These are phyloP conservation scores for Neophaeococcomyces mojaviensis DNA, from an alignment of 2,329 filamentous ascomycete genomes.

Conservation along the genomic window DNA sequence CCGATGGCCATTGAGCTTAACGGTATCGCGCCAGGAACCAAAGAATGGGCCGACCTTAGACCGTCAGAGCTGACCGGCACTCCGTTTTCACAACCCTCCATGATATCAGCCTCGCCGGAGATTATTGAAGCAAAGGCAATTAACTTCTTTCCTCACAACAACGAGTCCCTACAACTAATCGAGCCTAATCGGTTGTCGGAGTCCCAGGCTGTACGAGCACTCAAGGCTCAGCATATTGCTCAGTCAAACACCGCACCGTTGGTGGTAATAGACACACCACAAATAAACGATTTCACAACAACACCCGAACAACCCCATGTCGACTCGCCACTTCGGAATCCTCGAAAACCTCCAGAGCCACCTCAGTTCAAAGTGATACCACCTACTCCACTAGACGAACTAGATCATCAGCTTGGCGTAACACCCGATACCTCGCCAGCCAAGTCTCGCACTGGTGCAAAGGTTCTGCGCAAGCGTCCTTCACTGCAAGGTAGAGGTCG, in stretches of 20 bases:
- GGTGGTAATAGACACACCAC: constrained; percentile 8
- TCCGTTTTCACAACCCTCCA: constrained; percentile 38
- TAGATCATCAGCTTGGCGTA: constrained; percentile 32
- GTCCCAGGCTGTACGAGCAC: constrained; percentile 26
- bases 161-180: constrained; percentile 57
- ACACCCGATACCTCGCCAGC: constrained; percentile 19
- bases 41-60: constrained; percentile 35
- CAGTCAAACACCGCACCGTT: not conserved
- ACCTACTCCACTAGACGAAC: constrained; percentile 40
- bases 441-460: constrained; percentile 16
- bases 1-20: not conserved
- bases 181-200: constrained; percentile 38
- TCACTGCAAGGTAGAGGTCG: constrained; percentile 32
- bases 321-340: constrained; percentile 54
- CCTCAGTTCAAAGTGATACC: constrained; percentile 50
- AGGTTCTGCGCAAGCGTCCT: constrained; percentile 26
- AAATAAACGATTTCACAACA: constrained; percentile 10
- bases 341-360: constrained; percentile 50
- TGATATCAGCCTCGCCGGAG: constrained; percentile 46
- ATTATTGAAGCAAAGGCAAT: constrained; percentile 56
- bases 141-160: constrained; percentile 56
- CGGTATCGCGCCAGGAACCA: constrained; percentile 23
- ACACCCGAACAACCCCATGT: constrained; percentile 26
- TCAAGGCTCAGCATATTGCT: constrained; percentile 23
- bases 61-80: constrained; percentile 45